Conservation (phyloP, 768 basidiomycete genomes). For the Podaxis rugospora region DNA sequence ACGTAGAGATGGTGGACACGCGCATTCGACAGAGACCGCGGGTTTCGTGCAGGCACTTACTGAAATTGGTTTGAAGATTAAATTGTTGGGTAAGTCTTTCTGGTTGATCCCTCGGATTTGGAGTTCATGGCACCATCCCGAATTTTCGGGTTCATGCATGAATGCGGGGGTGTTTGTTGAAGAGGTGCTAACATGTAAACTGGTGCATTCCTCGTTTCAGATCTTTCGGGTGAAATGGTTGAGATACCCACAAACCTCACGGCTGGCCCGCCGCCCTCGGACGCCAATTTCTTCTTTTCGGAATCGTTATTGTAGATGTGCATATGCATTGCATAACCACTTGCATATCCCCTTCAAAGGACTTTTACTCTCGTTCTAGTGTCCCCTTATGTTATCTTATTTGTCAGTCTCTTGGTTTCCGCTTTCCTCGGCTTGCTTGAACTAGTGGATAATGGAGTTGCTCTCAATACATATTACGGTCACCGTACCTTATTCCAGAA, state of each 20-base stretch:
- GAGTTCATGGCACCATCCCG: neutral
- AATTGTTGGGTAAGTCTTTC: slow-evolving; percentile 63
- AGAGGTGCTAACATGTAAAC: neutral
- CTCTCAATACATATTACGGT: neutral
- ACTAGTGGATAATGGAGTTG: neutral
- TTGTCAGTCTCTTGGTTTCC: neutral
- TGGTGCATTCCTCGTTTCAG: slow-evolving; percentile 30
- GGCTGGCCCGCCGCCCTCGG: slow-evolving; percentile 74
- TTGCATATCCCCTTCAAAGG: neutral
- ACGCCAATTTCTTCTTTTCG: slow-evolving; percentile 84
- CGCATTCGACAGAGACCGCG: slow-evolving; percentile 80
- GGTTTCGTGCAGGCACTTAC: slow-evolving; percentile 84
- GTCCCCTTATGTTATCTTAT: neutral
- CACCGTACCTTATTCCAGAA: neutral
- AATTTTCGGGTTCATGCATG: neutral
- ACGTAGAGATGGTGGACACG: slow-evolving; percentile 75
- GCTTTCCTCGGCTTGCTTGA: neutral
- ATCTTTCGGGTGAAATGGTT: slow-evolving; percentile 84
- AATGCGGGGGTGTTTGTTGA: neutral
- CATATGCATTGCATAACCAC: neutral
- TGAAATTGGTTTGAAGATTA: slow-evolving; percentile 89
- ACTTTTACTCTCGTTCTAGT: neutral
- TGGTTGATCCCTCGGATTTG: neutral
- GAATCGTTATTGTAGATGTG: slow-evolving; percentile 28
- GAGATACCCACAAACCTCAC: slow-evolving; percentile 80